Conservation (phyloP, 805 yeast genomes). For the Saturnispora halmiae region DNA sequence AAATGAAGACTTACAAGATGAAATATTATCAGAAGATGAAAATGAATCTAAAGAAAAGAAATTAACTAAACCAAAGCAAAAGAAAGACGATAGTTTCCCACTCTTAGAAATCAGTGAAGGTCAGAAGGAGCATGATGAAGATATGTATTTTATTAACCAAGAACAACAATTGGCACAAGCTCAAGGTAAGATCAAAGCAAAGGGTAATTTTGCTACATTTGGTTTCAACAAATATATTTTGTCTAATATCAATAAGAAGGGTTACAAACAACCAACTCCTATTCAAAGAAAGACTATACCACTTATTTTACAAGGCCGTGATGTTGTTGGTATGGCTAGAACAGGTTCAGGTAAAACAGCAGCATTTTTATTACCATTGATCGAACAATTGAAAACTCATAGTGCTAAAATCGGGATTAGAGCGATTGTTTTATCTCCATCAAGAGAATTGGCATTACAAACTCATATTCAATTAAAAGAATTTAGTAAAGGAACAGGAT, state of each 20-base stretch:
- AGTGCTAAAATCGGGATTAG: constrained; percentile 82
- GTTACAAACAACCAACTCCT: constrained; percentile 93
- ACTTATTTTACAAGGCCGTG: constrained; percentile 73
- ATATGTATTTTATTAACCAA: constrained; percentile 13
- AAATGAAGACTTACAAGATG: constrained; percentile 37
- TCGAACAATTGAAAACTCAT: constrained; percentile 76
- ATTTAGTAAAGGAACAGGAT: constrained; percentile 73
- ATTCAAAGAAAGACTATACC: constrained; percentile 96
- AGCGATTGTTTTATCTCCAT: constrained; percentile 85
- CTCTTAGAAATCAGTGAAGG: constrained; percentile 36
- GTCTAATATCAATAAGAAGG: constrained; percentile 67
- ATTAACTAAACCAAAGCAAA: constrained; percentile 15
- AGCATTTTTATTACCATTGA: constrained; percentile 84
- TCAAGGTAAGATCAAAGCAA: constrained; percentile 43
- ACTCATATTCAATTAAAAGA: constrained; percentile 85
- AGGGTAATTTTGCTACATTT: constrained; percentile 80
- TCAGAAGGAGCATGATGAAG: constrained; percentile 14
- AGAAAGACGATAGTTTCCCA: constrained; percentile 26
- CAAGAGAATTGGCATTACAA: constrained; percentile 93
- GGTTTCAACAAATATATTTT: constrained; percentile 71
- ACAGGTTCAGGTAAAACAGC: constrained; percentile 99
- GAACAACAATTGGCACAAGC: constrained; percentile 22
- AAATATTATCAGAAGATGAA: constrained; percentile 44
- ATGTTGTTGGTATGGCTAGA: constrained; percentile 98
- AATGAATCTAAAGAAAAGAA: constrained; percentile 22